A percentile compares a stretch with the other conserved stretches of the same genome.
These are phyloP conservation scores for Diaporthe citri DNA, from an alignment of 2,329 filamentous ascomycete species.

Conservation along the genomic window DNA sequence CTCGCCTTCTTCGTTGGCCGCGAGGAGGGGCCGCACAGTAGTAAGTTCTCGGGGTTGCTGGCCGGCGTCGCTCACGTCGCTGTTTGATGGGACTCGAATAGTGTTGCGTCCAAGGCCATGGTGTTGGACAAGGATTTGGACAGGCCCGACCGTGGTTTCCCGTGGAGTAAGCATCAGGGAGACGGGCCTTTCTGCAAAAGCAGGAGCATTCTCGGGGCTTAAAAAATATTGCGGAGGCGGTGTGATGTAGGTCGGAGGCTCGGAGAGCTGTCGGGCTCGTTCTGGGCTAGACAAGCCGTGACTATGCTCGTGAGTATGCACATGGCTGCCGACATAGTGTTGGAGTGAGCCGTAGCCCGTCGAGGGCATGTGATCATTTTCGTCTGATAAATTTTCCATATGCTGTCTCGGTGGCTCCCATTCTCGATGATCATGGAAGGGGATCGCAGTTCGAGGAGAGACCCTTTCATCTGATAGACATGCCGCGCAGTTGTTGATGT, in stretches of 20 bases:
- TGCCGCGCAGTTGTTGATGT: not conserved
- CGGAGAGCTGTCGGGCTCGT: not conserved
- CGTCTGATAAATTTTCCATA: not conserved
- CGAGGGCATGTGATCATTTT: not conserved
- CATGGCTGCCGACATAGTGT: not conserved
- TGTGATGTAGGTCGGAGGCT: not conserved
- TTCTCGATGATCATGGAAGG: not conserved
- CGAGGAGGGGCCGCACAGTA: no score
- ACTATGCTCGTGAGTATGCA: not conserved
- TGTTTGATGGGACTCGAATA: not conserved
- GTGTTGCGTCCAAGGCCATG: not conserved
- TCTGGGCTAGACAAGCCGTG: not conserved
- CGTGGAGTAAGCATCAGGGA: not conserved
- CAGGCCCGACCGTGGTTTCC: not conserved
- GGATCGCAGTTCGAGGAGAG: slow-evolving; percentile 32
- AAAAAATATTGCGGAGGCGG: not conserved
- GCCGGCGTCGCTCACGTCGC: not conserved
- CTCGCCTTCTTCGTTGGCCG: not conserved
- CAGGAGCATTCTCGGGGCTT: not conserved
- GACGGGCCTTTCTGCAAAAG: not conserved
- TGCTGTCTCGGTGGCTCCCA: not conserved
- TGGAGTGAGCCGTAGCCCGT: not conserved
- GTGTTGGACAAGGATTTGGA: not conserved
- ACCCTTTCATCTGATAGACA: slow-evolving; percentile 18
- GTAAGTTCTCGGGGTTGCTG: not conserved